These are phyloP conservation scores for Euphrasia confusa DNA, from an alignment of 257 asterid genomes.

Conservation along the genomic window DNA sequence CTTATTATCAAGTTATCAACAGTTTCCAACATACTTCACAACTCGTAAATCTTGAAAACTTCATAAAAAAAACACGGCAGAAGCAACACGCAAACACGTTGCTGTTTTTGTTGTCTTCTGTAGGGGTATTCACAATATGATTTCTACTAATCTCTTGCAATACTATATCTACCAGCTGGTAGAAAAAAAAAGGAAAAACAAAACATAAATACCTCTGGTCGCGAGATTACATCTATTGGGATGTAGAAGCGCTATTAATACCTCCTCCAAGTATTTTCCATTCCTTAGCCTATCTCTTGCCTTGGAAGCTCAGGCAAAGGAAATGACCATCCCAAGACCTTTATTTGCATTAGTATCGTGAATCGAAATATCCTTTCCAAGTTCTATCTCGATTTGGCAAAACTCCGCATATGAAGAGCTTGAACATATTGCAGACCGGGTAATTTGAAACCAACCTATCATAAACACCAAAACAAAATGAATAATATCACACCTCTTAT, in stretches of 20 bases:
- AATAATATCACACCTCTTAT: too few species aligned
- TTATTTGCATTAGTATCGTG: conserved; percentile 59
- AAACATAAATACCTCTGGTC: background rate
- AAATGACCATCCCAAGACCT: conserved; percentile 99
- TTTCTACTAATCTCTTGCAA: conserved; percentile 71
- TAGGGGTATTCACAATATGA: conserved; percentile 49
- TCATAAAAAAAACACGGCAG: conserved; percentile 25
- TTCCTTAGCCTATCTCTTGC: conserved; percentile 97
- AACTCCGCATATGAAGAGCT: conserved; percentile 88
- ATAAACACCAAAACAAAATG: conserved; percentile 2
- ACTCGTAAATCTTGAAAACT: conserved; percentile 25
- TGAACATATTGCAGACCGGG: conserved; percentile 91
- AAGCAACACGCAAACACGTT: conserved; percentile 21
- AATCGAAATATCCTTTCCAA: conserved; percentile 86
- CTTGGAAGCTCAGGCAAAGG: conserved; percentile 89
- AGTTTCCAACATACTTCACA: conserved; percentile 32
- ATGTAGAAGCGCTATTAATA: conserved; percentile 20
- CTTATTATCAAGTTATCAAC: background rate
- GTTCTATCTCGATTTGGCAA: conserved; percentile 90
- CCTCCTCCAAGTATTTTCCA: conserved; percentile 82
- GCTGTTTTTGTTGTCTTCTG: conserved; percentile 5
- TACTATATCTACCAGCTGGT: conserved; percentile 64
- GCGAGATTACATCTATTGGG: conserved; percentile 11
- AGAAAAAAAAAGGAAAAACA: conserved; percentile 19
- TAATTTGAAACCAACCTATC: conserved; percentile 79